Evolutionary conservation across 2,329 filamentous ascomycete species (phyloP).

Genomic region (Plenodomus tracheiphilus): DNA sequence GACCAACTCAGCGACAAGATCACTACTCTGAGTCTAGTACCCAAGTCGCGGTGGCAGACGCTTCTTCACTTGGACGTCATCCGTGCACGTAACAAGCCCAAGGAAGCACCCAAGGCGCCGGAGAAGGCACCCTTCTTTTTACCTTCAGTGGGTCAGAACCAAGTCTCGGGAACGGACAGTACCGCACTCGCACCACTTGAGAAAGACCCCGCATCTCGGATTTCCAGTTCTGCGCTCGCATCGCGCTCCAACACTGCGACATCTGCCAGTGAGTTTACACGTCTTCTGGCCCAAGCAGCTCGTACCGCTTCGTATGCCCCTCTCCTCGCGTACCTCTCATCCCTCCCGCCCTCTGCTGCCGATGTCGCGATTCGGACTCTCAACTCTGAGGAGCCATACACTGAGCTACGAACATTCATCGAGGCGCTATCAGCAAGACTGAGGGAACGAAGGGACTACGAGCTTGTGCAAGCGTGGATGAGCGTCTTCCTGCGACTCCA

Average conservation of each 20-base stretch:
- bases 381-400: slow-evolving; percentile 56
- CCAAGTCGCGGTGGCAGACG: slow-evolving; percentile 91
- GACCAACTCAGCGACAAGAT: slow-evolving; percentile 83
- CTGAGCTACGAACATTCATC: slow-evolving; percentile 78
- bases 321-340: slow-evolving; percentile 78
- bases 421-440: slow-evolving; percentile 75
- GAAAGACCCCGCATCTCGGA: slow-evolving; percentile 33
- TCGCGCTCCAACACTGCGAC: slow-evolving; percentile 34
- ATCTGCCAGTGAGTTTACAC: slow-evolving; percentile 50
- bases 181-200: slow-evolving; percentile 13
- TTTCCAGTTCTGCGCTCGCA: slow-evolving; percentile 37
- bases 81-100: slow-evolving; percentile 89
- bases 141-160: slow-evolving; percentile 61
- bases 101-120: slow-evolving; percentile 84
- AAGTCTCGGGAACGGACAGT: slow-evolving; percentile 15
- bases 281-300: slow-evolving; percentile 51
- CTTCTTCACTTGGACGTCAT: slow-evolving; percentile 90
- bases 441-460: slow-evolving; percentile 75
- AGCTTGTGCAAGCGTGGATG: slow-evolving; percentile 97
- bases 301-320: slow-evolving; percentile 64
- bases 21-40: slow-evolving; percentile 86
- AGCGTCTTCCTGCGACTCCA: slow-evolving; percentile 86
- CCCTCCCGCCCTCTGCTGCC: slow-evolving; percentile 78
- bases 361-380: slow-evolving; percentile 91
- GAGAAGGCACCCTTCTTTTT: slow-evolving; percentile 97